phyloP scores from a whole-genome alignment of 768 basidiomycete genomes.

The Mycena venus region DNA sequence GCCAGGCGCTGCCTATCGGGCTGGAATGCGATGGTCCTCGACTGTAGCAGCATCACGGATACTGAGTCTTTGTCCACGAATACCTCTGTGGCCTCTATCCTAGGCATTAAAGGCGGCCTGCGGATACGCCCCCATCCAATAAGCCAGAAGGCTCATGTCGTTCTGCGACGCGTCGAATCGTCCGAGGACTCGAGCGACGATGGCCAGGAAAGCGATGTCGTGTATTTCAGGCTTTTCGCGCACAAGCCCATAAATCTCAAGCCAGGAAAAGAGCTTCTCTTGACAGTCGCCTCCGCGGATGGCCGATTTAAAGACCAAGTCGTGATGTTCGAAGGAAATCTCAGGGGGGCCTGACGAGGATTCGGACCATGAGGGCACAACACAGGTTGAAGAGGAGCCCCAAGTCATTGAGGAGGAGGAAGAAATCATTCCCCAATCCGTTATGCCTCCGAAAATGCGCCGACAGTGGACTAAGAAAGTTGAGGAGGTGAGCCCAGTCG shows the following conservation, averaged over 20 bases:
- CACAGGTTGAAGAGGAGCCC: conserved; percentile 45
- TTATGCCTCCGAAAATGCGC: conserved; percentile 75
- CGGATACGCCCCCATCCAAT: conserved; percentile 77
- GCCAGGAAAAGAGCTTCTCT: conserved; percentile 78
- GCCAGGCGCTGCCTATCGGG: not conserved
- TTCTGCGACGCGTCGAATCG: conserved; percentile 71
- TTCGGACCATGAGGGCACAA: conserved; percentile 51
- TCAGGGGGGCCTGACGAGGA: conserved; percentile 49
- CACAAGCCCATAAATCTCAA: conserved; percentile 79
- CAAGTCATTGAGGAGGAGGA: conserved; percentile 54
- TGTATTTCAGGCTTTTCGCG: conserved; percentile 76
- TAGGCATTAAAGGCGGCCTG: conserved; percentile 72
- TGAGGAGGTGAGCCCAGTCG: conserved; percentile 56
- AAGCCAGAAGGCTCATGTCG: conserved; percentile 76
- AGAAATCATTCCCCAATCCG: conserved; percentile 45
- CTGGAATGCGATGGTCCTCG: conserved; percentile 39
- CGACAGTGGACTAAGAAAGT: conserved; percentile 68
- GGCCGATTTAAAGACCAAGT: conserved; percentile 68
- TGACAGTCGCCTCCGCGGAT: conserved; percentile 68
- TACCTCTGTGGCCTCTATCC: conserved; percentile 62
- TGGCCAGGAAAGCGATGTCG: conserved; percentile 52
- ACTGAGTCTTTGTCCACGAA: conserved; percentile 43
- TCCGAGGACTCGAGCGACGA: conserved; percentile 61
- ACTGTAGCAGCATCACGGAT: conserved; percentile 53
- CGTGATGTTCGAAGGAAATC: conserved; percentile 70